Percentiles rank a stretch among this genome's conserved stretches.
Conservation (phyloP, 352 stramenopile genomes). For the Poterioochromonas sp. region DNA sequence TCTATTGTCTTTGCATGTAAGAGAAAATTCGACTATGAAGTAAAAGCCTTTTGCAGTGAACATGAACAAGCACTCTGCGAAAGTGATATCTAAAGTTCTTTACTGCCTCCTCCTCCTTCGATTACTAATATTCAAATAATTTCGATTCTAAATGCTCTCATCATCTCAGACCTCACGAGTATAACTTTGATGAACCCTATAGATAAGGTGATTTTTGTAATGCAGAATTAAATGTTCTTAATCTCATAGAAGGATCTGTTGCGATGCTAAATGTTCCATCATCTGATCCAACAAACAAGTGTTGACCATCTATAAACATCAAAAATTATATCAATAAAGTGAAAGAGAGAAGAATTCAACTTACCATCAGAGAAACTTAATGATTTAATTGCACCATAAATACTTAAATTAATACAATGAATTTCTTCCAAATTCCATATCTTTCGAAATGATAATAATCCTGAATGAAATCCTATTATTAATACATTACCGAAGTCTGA, state of each 20-base stretch:
- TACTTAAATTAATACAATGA: background rate
- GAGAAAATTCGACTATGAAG: no score
- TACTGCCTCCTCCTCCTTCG: no score
- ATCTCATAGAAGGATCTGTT: background rate
- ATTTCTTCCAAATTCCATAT: background rate
- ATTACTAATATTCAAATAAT: no score
- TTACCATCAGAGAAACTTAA: constrained; percentile 1
- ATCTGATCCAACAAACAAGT: background rate
- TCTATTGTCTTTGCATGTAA: no score
- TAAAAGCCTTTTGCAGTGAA: no score
- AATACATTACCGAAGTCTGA: background rate
- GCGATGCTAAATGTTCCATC: background rate
- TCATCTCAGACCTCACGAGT: no score
- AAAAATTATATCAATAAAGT: no score
- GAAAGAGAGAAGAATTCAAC: background rate
- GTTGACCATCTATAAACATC: background rate
- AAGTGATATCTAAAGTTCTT: no score
- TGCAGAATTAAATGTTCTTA: background rate
- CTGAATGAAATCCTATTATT: background rate
- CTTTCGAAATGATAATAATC: background rate
- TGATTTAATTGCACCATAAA: background rate
- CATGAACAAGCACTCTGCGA: no score
- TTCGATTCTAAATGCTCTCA: no score
- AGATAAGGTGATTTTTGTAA: no score
- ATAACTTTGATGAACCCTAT: no score